A percentile compares a stretch with the other conserved stretches of the same genome.
Evolutionary conservation across 352 stramenopile species (phyloP).

Genomic region (Pythium pectinolyticum): DNA sequence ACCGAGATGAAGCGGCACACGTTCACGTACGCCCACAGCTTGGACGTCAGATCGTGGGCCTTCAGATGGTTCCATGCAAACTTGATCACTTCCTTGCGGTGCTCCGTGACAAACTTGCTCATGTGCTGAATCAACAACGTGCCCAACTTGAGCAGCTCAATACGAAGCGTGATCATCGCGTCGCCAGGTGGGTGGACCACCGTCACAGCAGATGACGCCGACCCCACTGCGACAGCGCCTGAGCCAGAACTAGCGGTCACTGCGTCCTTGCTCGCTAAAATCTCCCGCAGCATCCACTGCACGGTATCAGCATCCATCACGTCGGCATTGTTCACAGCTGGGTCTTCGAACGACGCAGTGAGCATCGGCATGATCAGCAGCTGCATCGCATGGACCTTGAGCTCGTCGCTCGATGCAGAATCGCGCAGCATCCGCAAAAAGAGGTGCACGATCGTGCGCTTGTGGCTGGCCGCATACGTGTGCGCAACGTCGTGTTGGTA

Average conservation of each 20-base stretch:
- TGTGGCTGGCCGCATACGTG: slow-evolving; percentile 63
- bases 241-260: no score
- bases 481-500: slow-evolving; percentile 83
- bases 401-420: slow-evolving; percentile 60
- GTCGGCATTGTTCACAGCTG: slow-evolving; percentile 69
- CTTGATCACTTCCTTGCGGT: slow-evolving; percentile 98
- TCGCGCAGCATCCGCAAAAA: slow-evolving; percentile 87
- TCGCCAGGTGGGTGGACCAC: no score
- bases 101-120: slow-evolving; percentile 89
- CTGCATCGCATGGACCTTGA: slow-evolving; percentile 93
- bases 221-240: no score
- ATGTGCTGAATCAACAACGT: slow-evolving; percentile 96
- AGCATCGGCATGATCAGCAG: slow-evolving; percentile 94
- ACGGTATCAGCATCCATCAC: slow-evolving; percentile 87
- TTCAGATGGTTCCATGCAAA: slow-evolving; percentile 98
- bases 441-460: slow-evolving; percentile 85
- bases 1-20: slow-evolving; percentile 96
- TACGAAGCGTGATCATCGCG: slow-evolving; percentile 77
- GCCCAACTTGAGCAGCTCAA: slow-evolving; percentile 93
- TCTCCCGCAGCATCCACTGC: slow-evolving; percentile 88
- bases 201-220: neutral
- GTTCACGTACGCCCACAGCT: slow-evolving; percentile 97
- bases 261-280: slow-evolving; percentile 80
- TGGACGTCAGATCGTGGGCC: slow-evolving; percentile 92
- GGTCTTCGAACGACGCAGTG: slow-evolving; percentile 82